phyloP scores from a whole-genome alignment of 1,284 basidiomycete genomes.

The Kwoniella shivajii region DNA sequence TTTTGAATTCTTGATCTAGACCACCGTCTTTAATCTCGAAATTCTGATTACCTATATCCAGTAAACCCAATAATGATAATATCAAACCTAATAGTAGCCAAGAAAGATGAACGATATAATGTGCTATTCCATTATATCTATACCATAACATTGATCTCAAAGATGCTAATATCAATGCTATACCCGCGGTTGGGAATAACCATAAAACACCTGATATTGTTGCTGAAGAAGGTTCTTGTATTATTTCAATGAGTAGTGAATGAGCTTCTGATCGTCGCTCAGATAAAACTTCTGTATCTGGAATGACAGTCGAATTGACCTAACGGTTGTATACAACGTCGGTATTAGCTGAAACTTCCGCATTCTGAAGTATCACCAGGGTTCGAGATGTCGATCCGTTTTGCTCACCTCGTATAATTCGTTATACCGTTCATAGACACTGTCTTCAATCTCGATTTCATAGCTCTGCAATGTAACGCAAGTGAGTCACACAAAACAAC shows the following conservation, averaged over 20 bases:
- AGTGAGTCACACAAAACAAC: background rate
- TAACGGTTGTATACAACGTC: background rate
- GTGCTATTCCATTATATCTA: background rate
- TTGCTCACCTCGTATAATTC: conserved; percentile 16
- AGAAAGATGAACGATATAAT: conserved; percentile 21
- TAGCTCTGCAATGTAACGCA: conserved; percentile 19
- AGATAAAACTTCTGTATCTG: conserved; percentile 1
- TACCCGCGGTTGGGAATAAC: conserved; percentile 35
- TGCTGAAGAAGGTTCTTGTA: conserved; percentile 17
- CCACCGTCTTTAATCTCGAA: conserved; percentile 12
- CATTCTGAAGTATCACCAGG: background rate
- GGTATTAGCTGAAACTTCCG: background rate
- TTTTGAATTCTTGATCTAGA: background rate
- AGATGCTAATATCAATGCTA: conserved; percentile 24
- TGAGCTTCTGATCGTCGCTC: conserved; percentile 10
- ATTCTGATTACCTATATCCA: conserved; percentile 23
- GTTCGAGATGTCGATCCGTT: too few relatives aligned
- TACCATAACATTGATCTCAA: conserved; percentile 31
- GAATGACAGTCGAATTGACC: conserved; percentile 19
- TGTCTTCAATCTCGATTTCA: conserved; percentile 21
- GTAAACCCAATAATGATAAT: conserved; percentile 22
- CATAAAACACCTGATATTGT: conserved; percentile 29
- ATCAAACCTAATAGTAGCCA: conserved; percentile 17
- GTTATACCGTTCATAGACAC: conserved; percentile 9
- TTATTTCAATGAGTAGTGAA: conserved; percentile 11